Evolutionary conservation across 306 rosid genomes (phyloP).

Genomic region (Sesbania bispinosa): DNA sequence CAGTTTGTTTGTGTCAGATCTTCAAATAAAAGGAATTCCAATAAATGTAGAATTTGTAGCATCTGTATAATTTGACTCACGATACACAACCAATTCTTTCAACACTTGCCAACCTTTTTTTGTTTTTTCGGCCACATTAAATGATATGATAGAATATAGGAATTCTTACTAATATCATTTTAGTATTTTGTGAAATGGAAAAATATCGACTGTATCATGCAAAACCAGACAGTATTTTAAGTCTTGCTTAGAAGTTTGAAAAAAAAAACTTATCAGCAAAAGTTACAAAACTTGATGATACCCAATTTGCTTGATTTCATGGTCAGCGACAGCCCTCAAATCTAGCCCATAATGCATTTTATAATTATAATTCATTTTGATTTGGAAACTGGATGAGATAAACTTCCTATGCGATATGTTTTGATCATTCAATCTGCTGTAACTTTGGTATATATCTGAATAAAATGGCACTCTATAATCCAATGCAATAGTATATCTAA

Average conservation of each 20-base stretch:
- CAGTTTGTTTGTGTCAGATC: neutral
- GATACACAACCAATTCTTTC: neutral
- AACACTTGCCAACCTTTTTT: neutral
- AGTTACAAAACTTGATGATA: neutral
- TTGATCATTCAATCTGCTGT: neutral
- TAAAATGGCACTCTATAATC: neutral
- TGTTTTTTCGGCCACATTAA: neutral
- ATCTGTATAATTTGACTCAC: neutral
- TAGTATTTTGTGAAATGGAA: neutral
- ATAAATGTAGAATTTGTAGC: neutral
- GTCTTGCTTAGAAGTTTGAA: neutral
- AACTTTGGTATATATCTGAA: slow-evolving; percentile 11
- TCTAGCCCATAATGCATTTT: neutral
- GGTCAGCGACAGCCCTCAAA: neutral
- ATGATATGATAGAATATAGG: neutral
- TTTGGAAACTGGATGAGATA: slow-evolving; percentile 12
- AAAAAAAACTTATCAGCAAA: no score
- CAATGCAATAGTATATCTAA: slow-evolving; percentile 26
- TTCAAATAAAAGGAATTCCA: slow-evolving; percentile 12
- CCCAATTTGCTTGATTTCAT: neutral
- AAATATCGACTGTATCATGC: neutral
- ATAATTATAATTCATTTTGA: neutral
- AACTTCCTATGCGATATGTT: neutral
- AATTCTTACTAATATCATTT: neutral
- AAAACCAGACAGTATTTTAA: neutral